Evolutionary conservation across 495 filamentous ascomycete genomes (phyloP).

Genomic region (Rhypophila decipiens): DNA sequence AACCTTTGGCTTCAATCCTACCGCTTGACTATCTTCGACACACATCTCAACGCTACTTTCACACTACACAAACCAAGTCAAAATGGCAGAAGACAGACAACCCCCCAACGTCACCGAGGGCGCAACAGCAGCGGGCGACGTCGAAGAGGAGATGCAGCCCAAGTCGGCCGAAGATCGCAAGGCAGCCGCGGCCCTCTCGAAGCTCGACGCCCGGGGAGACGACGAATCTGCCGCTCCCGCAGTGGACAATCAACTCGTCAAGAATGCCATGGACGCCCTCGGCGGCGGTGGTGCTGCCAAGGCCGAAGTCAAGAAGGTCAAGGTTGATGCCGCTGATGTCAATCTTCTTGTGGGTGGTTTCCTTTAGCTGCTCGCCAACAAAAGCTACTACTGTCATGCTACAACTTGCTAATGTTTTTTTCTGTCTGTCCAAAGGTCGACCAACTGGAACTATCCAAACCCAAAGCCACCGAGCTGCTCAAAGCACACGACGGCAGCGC

Average conservation of each 20-base stretch:
- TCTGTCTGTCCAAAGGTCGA: conserved; percentile 50
- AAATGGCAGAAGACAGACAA: conserved; percentile 57
- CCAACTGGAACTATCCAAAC: conserved; percentile 70
- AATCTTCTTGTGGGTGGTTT: conserved; percentile 27
- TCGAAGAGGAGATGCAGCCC: conserved; percentile 54
- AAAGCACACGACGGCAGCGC: conserved; percentile 73
- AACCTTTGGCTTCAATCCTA: no score
- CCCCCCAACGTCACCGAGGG: conserved; percentile 52
- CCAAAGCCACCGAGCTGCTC: conserved; percentile 78
- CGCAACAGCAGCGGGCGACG: conserved; percentile 53
- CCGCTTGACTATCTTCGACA: no score
- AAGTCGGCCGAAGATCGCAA: conserved; percentile 81
- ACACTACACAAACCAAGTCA: not conserved
- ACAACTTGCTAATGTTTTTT: not conserved
- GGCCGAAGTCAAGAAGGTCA: conserved; percentile 44
- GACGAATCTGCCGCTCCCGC: conserved; percentile 45
- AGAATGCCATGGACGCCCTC: conserved; percentile 72
- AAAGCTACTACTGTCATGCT: no score
- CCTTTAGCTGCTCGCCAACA: not conserved
- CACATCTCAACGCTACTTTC: no score
- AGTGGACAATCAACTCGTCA: conserved; percentile 75
- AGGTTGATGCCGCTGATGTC: conserved; percentile 43
- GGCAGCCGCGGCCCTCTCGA: conserved; percentile 76
- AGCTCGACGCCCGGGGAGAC: conserved; percentile 63
- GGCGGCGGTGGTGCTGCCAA: conserved; percentile 29